These are phyloP conservation scores for Pseudogymnoascus sp. DNA, from an alignment of 2,329 filamentous ascomycete species.

Conservation along the genomic window DNA sequence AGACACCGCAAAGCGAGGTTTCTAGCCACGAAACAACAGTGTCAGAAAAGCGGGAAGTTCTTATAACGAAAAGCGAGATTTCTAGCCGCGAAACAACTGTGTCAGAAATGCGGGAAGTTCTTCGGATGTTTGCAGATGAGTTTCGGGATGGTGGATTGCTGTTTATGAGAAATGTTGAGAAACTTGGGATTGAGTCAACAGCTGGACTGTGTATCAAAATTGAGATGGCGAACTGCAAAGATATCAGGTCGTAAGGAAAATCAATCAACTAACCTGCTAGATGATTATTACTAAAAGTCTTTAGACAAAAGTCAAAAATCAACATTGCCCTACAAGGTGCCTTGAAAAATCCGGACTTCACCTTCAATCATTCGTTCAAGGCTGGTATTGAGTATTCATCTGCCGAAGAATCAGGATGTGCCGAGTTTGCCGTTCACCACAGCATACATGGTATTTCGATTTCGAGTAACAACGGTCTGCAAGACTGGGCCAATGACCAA, in stretches of 20 bases:
- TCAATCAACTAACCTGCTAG: not conserved
- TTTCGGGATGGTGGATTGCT: slow-evolving; percentile 21
- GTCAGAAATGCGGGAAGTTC: not conserved
- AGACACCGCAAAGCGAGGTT: slow-evolving; percentile 25
- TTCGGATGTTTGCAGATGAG: not conserved
- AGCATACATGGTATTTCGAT: slow-evolving; percentile 19
- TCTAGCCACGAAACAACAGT: slow-evolving; percentile 18
- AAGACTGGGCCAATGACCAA: slow-evolving; percentile 22
- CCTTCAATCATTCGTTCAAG: slow-evolving; percentile 19
- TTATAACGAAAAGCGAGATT: slow-evolving; percentile 12
- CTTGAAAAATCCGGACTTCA: not conserved
- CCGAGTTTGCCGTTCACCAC: slow-evolving; percentile 20
- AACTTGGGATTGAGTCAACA: slow-evolving; percentile 16
- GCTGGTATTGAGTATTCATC: slow-evolving; percentile 10
- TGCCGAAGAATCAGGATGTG: slow-evolving; percentile 12
- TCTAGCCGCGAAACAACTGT: not conserved
- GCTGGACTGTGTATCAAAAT: slow-evolving; percentile 14
- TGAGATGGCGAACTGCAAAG: slow-evolving; percentile 12
- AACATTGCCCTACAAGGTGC: not conserved
- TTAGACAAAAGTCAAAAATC: not conserved
- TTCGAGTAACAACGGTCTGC: slow-evolving; percentile 14
- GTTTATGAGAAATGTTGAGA: slow-evolving; percentile 27
- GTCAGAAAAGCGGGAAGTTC: slow-evolving; percentile 22
- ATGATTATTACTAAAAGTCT: not conserved
- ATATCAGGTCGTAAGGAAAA: slow-evolving; percentile 15